Conservation (phyloP, 371 early-diverging fungal genomes). For the Mucor sp. region DNA sequence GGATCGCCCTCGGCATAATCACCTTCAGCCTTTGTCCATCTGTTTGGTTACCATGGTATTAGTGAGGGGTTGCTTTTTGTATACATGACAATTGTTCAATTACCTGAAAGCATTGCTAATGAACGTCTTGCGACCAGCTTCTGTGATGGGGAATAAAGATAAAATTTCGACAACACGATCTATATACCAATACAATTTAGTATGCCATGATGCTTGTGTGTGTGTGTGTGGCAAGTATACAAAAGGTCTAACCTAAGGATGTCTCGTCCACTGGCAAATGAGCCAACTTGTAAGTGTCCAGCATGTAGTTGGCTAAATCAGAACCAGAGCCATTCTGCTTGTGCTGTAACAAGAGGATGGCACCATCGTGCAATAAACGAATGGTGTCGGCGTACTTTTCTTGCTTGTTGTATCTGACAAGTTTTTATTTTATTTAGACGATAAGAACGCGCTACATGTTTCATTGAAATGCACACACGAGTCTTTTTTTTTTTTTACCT, state of each 20-base stretch:
- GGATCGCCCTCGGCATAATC: slow-evolving; percentile 75
- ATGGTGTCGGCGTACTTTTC: slow-evolving; percentile 78
- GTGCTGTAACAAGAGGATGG: slow-evolving; percentile 74
- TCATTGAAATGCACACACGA: background rate
- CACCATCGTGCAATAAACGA: slow-evolving; percentile 77
- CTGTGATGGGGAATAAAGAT: slow-evolving; percentile 40
- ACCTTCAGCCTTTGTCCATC: slow-evolving; percentile 71
- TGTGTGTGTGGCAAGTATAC: background rate
- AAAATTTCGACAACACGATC: slow-evolving; percentile 63
- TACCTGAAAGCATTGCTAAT: slow-evolving; percentile 52
- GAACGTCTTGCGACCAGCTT: slow-evolving; percentile 47
- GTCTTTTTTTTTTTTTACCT: slow-evolving; percentile 57
- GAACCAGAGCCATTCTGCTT: slow-evolving; percentile 84
- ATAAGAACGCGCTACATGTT: background rate
- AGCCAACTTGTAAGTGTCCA: slow-evolving; percentile 78
- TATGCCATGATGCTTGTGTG: background rate
- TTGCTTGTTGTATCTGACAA: slow-evolving; percentile 78
- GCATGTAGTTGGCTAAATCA: slow-evolving; percentile 80
- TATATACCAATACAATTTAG: slow-evolving; percentile 13
- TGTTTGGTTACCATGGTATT: slow-evolving; percentile 9
- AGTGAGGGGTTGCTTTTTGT: background rate
- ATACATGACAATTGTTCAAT: background rate
- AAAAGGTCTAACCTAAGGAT: slow-evolving; percentile 57
- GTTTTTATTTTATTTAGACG: too few species aligned
- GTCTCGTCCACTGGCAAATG: slow-evolving; percentile 72